Conservation (phyloP, 306 rosid species). For the Vigna mungo region DNA sequence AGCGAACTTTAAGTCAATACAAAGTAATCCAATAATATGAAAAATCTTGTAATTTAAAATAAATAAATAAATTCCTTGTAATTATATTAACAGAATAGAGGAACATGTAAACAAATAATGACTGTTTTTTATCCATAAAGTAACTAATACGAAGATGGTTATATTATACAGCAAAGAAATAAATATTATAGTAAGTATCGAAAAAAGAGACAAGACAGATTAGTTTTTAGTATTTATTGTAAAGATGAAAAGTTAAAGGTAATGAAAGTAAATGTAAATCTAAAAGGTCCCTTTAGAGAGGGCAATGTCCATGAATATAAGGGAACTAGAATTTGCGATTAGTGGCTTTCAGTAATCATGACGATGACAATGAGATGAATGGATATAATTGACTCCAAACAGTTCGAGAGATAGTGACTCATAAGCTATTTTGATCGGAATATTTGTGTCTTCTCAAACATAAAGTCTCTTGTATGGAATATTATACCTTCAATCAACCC, state of each 20-base stretch:
- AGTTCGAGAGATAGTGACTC: constrained; percentile 47
- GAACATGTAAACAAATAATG: background rate
- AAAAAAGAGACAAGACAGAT: too few species aligned
- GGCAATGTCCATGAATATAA: constrained; percentile 9
- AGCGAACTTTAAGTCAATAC: background rate
- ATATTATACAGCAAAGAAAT: too few species aligned
- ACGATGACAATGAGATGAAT: constrained; percentile 47
- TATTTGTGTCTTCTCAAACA: constrained; percentile 50
- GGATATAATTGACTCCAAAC: constrained; percentile 36
- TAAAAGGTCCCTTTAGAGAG: constrained; percentile 1
- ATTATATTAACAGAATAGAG: background rate
- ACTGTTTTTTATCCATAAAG: background rate
- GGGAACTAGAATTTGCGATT: constrained; percentile 37
- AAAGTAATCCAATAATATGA: background rate
- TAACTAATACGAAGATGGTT: too few species aligned
- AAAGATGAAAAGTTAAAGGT: background rate
- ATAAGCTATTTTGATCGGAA: constrained; percentile 48
- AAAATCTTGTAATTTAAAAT: background rate
- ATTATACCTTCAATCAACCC: constrained; percentile 43
- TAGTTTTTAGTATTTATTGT: too few species aligned
- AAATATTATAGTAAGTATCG: too few species aligned
- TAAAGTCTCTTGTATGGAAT: constrained; percentile 44
- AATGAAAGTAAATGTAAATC: background rate
- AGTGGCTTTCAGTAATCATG: constrained; percentile 57
- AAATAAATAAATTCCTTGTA: background rate